Percentiles rank a stretch among this genome's conserved stretches.
Evolutionary conservation across 1,139 yeast species (phyloP).

Genomic region (Yarrowia galli): DNA sequence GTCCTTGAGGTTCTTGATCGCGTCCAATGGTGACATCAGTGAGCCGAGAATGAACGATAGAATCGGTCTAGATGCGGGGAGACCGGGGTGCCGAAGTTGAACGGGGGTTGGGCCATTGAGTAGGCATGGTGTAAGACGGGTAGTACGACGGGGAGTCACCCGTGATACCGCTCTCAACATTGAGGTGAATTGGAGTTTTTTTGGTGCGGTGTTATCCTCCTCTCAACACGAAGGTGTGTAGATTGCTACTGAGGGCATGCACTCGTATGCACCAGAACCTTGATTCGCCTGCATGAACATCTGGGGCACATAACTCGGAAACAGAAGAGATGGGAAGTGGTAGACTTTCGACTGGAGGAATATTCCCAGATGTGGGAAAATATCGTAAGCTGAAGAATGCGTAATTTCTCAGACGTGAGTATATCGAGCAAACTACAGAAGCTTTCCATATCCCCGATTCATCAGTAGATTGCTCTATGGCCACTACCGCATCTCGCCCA

Average conservation of each 20-base stretch:
- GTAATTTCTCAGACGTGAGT: not conserved
- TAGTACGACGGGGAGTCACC: not conserved
- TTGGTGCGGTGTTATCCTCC: not conserved
- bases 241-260: conserved; percentile 25
- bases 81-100: not conserved
- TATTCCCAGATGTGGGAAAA: no score
- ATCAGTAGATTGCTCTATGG: no score
- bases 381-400: no score
- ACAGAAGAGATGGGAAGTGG: not conserved
- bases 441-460: no score
- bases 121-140: not conserved
- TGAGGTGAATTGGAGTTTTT: not conserved
- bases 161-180: conserved; percentile 29
- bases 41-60: conserved; percentile 38
- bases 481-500: not conserved
- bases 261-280: conserved; percentile 18
- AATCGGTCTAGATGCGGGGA: conserved; percentile 1
- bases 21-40: conserved; percentile 64
- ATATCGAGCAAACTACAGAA: no score
- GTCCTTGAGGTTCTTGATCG: conserved; percentile 39
- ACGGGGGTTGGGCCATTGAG: not conserved
- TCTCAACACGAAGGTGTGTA: not conserved
- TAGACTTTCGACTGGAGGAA: not conserved
- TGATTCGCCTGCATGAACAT: conserved; percentile 11
- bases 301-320: not conserved